Base-by-base conservation (phyloP, 2,329 filamentous ascomycete genomes). In the Trichoderma atrobrunneum region DNA sequence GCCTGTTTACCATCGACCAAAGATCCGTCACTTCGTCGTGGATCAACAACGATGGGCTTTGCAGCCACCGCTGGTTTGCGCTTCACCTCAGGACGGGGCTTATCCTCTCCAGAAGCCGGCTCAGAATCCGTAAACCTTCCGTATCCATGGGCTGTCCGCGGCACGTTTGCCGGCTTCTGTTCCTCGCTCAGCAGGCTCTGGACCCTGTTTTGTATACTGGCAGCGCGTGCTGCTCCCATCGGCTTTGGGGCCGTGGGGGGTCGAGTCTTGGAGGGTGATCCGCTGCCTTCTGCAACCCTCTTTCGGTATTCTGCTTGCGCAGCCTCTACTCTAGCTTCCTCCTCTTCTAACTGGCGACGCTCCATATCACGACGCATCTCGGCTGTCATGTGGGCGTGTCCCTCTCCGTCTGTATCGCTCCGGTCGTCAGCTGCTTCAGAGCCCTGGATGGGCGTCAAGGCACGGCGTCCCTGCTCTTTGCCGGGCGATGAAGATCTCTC, bases 331-430 rank as follows among this genome's bases (percentile, higher is more conserved):
- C 96, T 89, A 77, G 90, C 91, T 81, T 99, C 96, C 83, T 99
- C 96, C 78, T 96, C 91, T 21, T 91, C 92, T 2, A 98, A 86
- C 70, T 91, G 89, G 69, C 91, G 86, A 24, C 95, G 91, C 81
- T 99, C 96, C 18, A 97, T 86, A 79, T 99, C 96, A 36, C 96
- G 91, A 64, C 93, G 91, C 85, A 96, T 92, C 80, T 98, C 95
- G 0, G 95, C 93, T 0, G 93, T 90, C 78, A 97, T 82, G 67
- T 93, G 89, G 73, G 94, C 91, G 1, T 87, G 87, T 0, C 88
- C 87, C 65, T 93, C 90, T 30, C 91, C 88, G 16, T 89, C 83
- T 7, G 73, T 62, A 77, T 95, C 92, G 75, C 87, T 92, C 5
- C 78, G 77, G 8, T 77, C 79, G 73, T 80, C 80, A 0, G 92